Evolutionary conservation across 2,329 filamentous ascomycete genomes (phyloP), one percentile per base, ranked within the genome.

Genomic region (Pseudogymnoascus sp.): DNA sequence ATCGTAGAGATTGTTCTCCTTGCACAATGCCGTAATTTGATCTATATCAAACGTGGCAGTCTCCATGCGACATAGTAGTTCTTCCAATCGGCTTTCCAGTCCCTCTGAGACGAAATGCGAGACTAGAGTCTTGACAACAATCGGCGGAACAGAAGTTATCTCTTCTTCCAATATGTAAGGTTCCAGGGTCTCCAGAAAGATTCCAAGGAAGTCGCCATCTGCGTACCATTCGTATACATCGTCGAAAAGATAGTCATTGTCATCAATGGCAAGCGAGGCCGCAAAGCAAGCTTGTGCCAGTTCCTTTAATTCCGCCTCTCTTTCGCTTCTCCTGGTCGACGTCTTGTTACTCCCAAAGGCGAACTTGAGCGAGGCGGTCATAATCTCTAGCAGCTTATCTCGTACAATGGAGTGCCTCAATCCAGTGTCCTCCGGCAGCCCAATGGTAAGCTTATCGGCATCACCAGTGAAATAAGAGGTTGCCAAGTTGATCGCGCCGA

Each of bases 361-460:
- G 71, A 95, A 96, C 68, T 89, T 92, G 58, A 99, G 77, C 0
- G 94, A 97, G 4, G 93, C 93, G 59, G 86, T 86, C 74, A 99
- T 93, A 76, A 99, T 96, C 68, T 97, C 93, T 68, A 96, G 78
- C 3, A 99, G 79, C 71, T 94, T 96, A 70, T 96, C 90, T 68
- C 83, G 85, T 4, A 99, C 93, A 75, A 97, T 85, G 10, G 82
- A 80, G 72, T 96, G 91, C 44, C 94, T 83, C 50, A 89, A 73
- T 2, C 73, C 74, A 61, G 90, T 82, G 70, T 97, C 90, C 71
- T 97, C 92, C 0, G 95, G 93, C 8, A 99, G 78, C 0, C 94
- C 94, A 61, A 99, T 90, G 0, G 94, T 97, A 59, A 97, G 81
- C 73, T 94, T 97, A 73, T 97, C 91, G n/a, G 90, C 85, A 69